Evolutionary conservation across 2,329 filamentous ascomycete genomes (phyloP), one percentile per base, ranked within the genome.

Genomic region (Chaetomium sp.): DNA sequence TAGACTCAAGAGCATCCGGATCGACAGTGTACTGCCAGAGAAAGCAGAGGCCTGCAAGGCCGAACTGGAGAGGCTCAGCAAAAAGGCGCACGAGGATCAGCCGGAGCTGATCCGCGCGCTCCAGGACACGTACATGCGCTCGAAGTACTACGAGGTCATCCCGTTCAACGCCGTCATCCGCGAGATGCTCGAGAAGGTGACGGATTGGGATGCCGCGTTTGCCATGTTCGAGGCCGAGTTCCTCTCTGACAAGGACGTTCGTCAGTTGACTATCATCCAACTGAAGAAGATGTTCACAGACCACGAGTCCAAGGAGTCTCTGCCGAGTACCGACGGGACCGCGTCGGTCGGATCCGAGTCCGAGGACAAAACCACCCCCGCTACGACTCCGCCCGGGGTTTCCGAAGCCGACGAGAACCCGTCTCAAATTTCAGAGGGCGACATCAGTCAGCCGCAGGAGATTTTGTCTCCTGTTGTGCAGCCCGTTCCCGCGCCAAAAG

Each of bases 91-190:
- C 65, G 92, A 96, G 45, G 94, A 99, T 68, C 90, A 96, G 71
- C 80, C 85, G 4, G 82, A 84, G 61, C 81, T 98, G 60, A 82
- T 93, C 58, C 85, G 85, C 60, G 91, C 92, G 67, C 82, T 99
- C 10, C 93, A 97, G 75, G 88, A 93, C 38, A 92, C 91, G 67
- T 99, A 99, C 74, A 93, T 95, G 79, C 89, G 89, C 68, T 97
- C 93, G 2, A 93, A 92, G 74, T 98, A 98, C 74, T 99, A 97
- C 80, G 95, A 99, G 77, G 89, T 97, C 62, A 93, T 98, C 57
- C 95, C 96, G 0, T 84, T 99, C 68, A 99, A 98, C 71, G 85
- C 90, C 64, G 90, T 94, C 8, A 86, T 97, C 57, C 88, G 94
- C 70, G 90, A 92, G 63, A 95, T 97, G 82, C 88, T 98, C 69